Base-by-base conservation (phyloP, 768 basidiomycete species). In the Termitomyces heimii region DNA sequence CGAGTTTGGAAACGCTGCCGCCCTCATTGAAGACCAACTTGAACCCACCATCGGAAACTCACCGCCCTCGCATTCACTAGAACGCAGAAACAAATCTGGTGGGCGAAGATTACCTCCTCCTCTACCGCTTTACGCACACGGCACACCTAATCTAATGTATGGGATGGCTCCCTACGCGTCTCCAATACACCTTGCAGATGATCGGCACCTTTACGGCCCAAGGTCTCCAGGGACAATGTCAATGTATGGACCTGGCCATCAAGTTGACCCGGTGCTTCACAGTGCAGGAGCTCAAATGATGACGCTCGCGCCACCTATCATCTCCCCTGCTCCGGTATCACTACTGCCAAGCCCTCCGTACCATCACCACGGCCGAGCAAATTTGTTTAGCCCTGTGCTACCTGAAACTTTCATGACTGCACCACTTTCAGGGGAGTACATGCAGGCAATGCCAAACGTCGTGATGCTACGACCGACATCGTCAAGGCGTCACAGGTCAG, bases 1-100 rank as follows among this genome's bases (percentile, higher is more conserved):
- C 14, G 56, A 62, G 32, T 66, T 63, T 51, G 47, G 26, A 4
- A 54, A 66, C 28, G 63, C 65, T 2, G 65, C 65, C 14, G 63
- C 62, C n/a, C 57, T 66, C 32, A 58, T 48, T 12, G 45, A 60
- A 22, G 37, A 57, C 54, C 53, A 44, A 20, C 29, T 12, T 1
- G 46, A 47, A 18, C 53, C 37, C 40, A 32, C 6, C 26, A 16
- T 5, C 28, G 31, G 28, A 29, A 6, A 26, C 9, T 43, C 55
- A 5, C 43, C 40, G 10, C 43, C 49, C 20, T 47, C 51, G 22
- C 51, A 35, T 40, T 28, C 46, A 20, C 26, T 35, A 29, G 46
- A 57, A 42, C 59, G 37, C 22, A 50, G 48, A 43, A 48, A 34
- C 9, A 56, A 51, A 32, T 46, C 55, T 49, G 50, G 49, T 16